Base-by-base conservation (phyloP, 148 eudicot genomes). In the Rhododendron ovatum region DNA sequence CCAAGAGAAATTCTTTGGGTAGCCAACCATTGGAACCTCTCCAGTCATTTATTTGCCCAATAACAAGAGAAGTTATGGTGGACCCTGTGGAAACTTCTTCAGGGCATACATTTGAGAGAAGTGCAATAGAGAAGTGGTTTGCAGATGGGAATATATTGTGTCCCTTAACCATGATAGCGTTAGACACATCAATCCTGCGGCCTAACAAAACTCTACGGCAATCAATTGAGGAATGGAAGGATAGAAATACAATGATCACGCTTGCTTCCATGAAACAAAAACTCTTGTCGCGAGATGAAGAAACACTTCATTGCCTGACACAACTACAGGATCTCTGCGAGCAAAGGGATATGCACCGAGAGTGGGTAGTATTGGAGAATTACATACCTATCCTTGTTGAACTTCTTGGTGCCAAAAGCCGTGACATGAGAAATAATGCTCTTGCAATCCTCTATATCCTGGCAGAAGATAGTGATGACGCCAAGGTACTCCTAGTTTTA, bases 191-290 rank as follows among this genome's bases (percentile, higher is more conserved):
- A 43, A 48, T 81, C 47, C 35, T 91, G 65, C 84, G 92, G 88
- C 89, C 92, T 81, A 91, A 91, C 82, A 91, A 87, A 81, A 91
- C 91, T 35, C 85, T 91, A 2, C 81, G 91, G 86, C 91, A 91
- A 67, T 91, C 91, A 55, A 91, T 91, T 73, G 92, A 91, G 74
- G 92, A 91, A 78, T 91, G 92, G 91, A 87, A 84, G 85, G 91
- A 89, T 24, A 81, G 91, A 59, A 91, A 91, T 77, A 87, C 88
- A 39, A 91, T 91, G 86, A 91, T 91, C 48, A 67, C 81, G 41
- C 82, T 91, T 47, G 91, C 86, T 82, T 87, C 88, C 41, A 41
- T 89, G 91, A 89, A 84, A 84, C 80, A 84, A 69, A 86, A 69
- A 86, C 87, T 91, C 47, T 78, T 74, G 22, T 55, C 74, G 15